A percentile compares a stretch with the other conserved stretches of the same genome.
Conservation (phyloP, 2,329 filamentous ascomycete genomes). For the Colletotrichum sp. region DNA sequence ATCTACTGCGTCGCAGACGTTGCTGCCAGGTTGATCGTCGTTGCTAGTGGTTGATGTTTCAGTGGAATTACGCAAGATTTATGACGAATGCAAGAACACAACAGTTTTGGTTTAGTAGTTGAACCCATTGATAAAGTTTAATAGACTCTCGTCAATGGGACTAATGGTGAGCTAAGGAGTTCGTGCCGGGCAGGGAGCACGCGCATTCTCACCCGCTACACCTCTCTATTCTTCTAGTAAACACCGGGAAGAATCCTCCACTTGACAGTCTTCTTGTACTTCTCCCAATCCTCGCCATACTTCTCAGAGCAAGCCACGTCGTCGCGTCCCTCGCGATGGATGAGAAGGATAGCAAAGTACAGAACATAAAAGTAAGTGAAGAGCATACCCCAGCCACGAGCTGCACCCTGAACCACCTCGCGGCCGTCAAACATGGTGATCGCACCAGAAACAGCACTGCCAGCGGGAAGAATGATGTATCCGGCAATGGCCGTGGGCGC, state of each 20-base stretch:
- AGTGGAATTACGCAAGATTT: too few species aligned
- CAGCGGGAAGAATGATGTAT: slow-evolving; percentile 57
- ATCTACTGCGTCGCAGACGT: too few species aligned
- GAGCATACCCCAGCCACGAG: slow-evolving; percentile 76
- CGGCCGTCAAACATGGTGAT: slow-evolving; percentile 56
- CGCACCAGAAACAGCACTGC: slow-evolving; percentile 33
- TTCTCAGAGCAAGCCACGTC: slow-evolving; percentile 82
- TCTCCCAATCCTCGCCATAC: slow-evolving; percentile 83
- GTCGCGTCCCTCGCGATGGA: slow-evolving; percentile 79
- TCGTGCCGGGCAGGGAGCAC: too few species aligned
- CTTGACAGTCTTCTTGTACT: slow-evolving; percentile 74
- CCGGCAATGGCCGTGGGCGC: slow-evolving; percentile 72
- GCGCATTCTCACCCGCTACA: too few species aligned
- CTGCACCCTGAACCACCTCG: slow-evolving; percentile 67
- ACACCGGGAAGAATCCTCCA: slow-evolving; percentile 78
- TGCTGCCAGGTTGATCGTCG: too few species aligned
- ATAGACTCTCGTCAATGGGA: too few species aligned
- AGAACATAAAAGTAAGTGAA: slow-evolving; percentile 86
- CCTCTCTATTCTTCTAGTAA: too few species aligned
- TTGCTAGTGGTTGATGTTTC: too few species aligned
- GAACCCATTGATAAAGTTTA: too few species aligned
- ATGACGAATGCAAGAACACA: too few species aligned
- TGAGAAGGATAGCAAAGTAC: slow-evolving; percentile 80
- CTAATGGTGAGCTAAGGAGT: too few species aligned
- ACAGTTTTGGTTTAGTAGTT: too few species aligned